A percentile compares a stretch with the other conserved stretches of the same genome.
Evolutionary conservation across 2,329 filamentous ascomycete genomes (phyloP).

Genomic region (Hypoxylon sp.): DNA sequence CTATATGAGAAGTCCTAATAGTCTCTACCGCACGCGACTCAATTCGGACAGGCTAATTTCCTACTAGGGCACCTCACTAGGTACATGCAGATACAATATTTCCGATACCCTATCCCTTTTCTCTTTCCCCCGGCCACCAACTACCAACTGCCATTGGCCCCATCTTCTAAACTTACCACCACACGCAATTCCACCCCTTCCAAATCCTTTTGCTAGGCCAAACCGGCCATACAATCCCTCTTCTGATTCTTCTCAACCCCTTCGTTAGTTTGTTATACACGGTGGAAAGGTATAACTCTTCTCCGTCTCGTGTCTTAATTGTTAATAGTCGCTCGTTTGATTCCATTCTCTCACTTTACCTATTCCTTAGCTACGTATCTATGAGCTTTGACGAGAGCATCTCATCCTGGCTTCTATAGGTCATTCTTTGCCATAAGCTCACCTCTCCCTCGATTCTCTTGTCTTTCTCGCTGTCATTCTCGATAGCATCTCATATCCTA

Average conservation of each 20-base stretch:
- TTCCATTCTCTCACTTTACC: constrained; percentile 9
- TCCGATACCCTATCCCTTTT: constrained; percentile 28
- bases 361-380: constrained; percentile 11
- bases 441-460: not conserved
- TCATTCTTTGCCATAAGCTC: constrained; percentile 6
- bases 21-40: constrained; percentile 12
- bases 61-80: constrained; percentile 15
- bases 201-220: constrained; percentile 11
- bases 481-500: constrained; percentile 10
- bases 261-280: constrained; percentile 18
- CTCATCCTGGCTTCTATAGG: constrained; percentile 11
- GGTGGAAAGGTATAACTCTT: constrained; percentile 7
- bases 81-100: constrained; percentile 20
- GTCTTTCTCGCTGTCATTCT: constrained; percentile 11
- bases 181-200: constrained; percentile 8
- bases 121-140: constrained; percentile 7
- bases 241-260: constrained; percentile 24
- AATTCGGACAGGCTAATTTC: constrained; percentile 40
- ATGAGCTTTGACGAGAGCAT: constrained; percentile 13
- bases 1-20: constrained; percentile 10
- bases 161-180: constrained; percentile 24
- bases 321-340: constrained; percentile 35
- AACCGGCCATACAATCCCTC: constrained; percentile 22
- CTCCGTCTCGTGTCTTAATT: constrained; percentile 6
- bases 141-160: constrained; percentile 20